Evolutionary conservation across 305 asterid genomes (phyloP).

Genomic region (Fraxinus xanthoxyloides): DNA sequence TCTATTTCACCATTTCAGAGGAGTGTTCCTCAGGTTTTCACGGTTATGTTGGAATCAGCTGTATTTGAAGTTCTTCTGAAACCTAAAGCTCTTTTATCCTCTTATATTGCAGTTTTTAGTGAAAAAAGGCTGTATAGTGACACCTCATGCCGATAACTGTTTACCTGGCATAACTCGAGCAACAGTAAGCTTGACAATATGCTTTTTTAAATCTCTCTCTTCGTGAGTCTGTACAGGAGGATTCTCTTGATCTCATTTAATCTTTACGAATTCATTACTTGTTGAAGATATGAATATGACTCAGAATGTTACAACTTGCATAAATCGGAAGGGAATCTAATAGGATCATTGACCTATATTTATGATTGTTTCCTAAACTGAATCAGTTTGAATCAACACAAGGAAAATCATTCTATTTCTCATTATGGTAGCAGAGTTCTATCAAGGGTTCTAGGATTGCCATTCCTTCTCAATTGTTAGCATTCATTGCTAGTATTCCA

Average conservation of each 20-base stretch:
- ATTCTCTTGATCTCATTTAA: not conserved
- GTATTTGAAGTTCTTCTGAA: not conserved
- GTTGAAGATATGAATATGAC: not conserved
- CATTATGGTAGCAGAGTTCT: not conserved
- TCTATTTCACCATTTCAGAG: not conserved
- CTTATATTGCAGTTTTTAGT: conserved; percentile 66
- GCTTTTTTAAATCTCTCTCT: not conserved
- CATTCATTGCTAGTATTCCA: not conserved
- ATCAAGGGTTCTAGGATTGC: not conserved
- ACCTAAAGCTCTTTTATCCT: conserved; percentile 3
- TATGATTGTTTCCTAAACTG: not conserved
- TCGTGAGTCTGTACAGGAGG: not conserved
- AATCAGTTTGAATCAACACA: not conserved
- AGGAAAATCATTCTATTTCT: not conserved
- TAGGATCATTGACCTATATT: not conserved
- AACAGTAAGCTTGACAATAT: conserved; percentile 53
- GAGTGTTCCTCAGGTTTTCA: not conserved
- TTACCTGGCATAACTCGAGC: conserved; percentile 87
- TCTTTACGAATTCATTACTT: not conserved
- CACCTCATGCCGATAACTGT: conserved; percentile 87
- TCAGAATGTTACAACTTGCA: not conserved
- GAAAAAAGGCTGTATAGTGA: conserved; percentile 66
- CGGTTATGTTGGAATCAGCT: not conserved
- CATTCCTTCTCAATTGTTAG: not conserved
- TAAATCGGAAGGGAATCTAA: not conserved